Conservation (phyloP, 805 yeast genomes). For the Candida nitratophila region DNA sequence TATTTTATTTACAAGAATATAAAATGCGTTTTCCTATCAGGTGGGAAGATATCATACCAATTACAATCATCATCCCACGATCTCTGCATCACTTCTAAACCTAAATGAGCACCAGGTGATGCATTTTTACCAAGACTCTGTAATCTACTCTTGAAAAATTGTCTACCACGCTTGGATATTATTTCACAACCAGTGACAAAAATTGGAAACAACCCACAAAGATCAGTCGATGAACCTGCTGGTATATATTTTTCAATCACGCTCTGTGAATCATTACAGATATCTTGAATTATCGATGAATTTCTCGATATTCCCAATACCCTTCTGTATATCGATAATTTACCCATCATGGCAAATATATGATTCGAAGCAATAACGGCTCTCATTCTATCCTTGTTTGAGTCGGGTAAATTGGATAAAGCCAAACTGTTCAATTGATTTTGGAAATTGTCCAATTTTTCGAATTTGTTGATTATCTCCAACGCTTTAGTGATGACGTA, state of each 20-base stretch:
- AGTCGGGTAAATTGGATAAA: neutral
- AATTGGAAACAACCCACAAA: conserved; percentile 47
- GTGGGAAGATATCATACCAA: conserved; percentile 41
- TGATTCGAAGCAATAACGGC: conserved; percentile 40
- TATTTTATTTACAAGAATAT: conserved; percentile 30
- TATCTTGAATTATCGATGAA: conserved; percentile 40
- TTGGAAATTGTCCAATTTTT: conserved; percentile 18
- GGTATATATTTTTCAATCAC: conserved; percentile 34
- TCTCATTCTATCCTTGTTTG: neutral
- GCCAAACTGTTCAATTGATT: conserved; percentile 3
- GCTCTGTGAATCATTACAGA: conserved; percentile 33
- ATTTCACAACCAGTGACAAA: conserved; percentile 58
- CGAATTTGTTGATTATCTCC: conserved; percentile 28
- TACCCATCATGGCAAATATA: conserved; percentile 44
- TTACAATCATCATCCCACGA: conserved; percentile 49
- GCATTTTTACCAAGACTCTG: conserved; percentile 35
- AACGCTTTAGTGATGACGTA: conserved; percentile 29
- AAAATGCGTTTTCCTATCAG: conserved; percentile 33
- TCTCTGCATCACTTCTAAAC: conserved; percentile 34
- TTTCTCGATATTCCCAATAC: conserved; percentile 40
- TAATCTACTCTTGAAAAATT: conserved; percentile 34
- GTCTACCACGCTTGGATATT: conserved; percentile 27
- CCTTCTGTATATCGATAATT: conserved; percentile 50
- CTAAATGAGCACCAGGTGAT: conserved; percentile 24
- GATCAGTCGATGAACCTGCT: conserved; percentile 41